Base-by-base conservation (phyloP, 202 grass and related monocot genomes). In the Panicum hallii region DNA sequence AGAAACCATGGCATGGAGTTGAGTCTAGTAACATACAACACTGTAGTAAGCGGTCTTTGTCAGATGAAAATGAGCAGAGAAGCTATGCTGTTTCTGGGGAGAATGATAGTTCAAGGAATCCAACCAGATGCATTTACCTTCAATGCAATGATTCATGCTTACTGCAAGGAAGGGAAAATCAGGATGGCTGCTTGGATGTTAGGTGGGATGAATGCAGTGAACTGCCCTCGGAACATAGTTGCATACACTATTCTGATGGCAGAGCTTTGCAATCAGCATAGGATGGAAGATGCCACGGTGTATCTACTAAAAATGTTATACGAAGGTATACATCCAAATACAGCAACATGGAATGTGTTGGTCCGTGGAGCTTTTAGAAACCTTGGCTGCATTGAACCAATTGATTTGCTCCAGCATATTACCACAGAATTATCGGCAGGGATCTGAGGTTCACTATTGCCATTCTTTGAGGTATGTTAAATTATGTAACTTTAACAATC, bases 271-370 rank as follows among this genome's bases (percentile, higher is more conserved):
- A 85, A 80, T 52, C 63, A 92, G 49, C 72, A 92, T 36, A 95
- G 79, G 74, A 46, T 92, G 34, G 89, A 89, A 84, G 84, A 91
- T 92, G 83, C 95, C 61, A 88, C 91, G 71, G 83, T 92, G 42
- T 93, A 92, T 75, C 85, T 95, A 26, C 76, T 93, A 74, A 98
- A 95, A 86, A 92, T 95, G 91, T 86, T 94, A 58, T 67, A 90
- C 84, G 92, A 95, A 88, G 89, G 95, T 41, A 83, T 98, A 67
- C 87, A n/a, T 85, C 93, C 95, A 69, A 98, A 92, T 88, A 80
- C 80, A 87, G 93, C 88, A 73, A 95, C 87, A 42, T 95, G 95
- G 95, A 95, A 87, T 36, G 86, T 91, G 46, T 67, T 98, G 60
- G 88, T 94, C 67, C 89, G 91, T 73, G 77, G 68, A 58, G 56